A percentile compares a stretch with the other conserved stretches of the same genome.
phyloP scores from a whole-genome alignment of 2,329 filamentous ascomycete genomes.

The Kalmusia sp. region DNA sequence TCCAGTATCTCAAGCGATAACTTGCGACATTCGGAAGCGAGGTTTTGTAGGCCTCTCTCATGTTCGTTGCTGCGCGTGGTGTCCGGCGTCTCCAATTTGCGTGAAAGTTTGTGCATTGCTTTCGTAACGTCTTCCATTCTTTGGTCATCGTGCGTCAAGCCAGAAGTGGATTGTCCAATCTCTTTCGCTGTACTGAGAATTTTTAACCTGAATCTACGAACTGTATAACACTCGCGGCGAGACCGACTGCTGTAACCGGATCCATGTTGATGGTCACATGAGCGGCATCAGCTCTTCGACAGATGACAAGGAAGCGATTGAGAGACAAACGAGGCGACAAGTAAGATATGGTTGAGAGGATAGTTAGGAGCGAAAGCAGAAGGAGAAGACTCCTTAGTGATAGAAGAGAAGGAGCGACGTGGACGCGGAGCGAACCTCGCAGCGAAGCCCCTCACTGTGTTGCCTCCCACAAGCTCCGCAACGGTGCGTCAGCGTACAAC shows the following conservation, averaged over 20 bases:
- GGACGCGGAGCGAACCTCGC: too few species aligned
- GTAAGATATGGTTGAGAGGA: too few species aligned
- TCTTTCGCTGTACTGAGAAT: constrained; percentile 7
- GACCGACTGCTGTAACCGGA: constrained; percentile 7
- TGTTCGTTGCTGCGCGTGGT: not conserved
- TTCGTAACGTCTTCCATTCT: not conserved
- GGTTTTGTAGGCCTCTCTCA: not conserved
- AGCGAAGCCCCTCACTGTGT: too few species aligned
- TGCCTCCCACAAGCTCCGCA: too few species aligned
- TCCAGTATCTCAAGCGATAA: not conserved
- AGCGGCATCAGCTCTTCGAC: too few species aligned
- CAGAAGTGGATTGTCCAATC: constrained; percentile 4
- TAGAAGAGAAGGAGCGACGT: too few species aligned
- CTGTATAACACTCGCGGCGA: constrained; percentile 8
- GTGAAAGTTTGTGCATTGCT: not conserved
- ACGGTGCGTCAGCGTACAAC: too few species aligned
- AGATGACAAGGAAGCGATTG: too few species aligned
- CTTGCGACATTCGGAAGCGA: not conserved
- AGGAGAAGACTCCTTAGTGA: too few species aligned
- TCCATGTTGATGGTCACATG: constrained; percentile 17
- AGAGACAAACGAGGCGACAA: too few species aligned
- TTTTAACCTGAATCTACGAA: constrained; percentile 10
- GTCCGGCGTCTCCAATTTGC: not conserved
- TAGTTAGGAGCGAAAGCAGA: too few species aligned
- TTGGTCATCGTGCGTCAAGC: constrained; percentile 3